These are phyloP conservation scores for Penicillium cataractarum DNA, from an alignment of 495 filamentous ascomycete genomes.

Conservation along the genomic window DNA sequence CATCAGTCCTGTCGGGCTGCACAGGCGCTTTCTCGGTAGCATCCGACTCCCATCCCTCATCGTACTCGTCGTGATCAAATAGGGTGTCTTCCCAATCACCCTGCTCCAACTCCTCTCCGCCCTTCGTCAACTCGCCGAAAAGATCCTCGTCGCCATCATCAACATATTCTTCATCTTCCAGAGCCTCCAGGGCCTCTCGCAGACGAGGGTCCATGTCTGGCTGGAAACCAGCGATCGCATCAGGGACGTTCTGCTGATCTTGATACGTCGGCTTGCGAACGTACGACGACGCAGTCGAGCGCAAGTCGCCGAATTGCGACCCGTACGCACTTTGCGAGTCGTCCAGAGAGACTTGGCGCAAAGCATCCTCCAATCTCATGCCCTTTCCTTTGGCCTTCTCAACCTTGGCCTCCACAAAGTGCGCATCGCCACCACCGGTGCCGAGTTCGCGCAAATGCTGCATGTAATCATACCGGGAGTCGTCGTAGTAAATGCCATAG, in stretches of 20 bases:
- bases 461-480: conserved; percentile 98
- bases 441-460: conserved; percentile 93
- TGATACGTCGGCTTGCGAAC: conserved; percentile 78
- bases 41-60: conserved; percentile 92
- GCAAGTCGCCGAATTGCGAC: conserved; percentile 40
- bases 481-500: conserved; percentile 86
- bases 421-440: conserved; percentile 59
- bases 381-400: conserved; percentile 61
- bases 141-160: conserved; percentile 81
- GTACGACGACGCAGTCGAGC: conserved; percentile 63
- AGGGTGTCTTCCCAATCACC: conserved; percentile 67
- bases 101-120: conserved; percentile 70
- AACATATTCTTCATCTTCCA: conserved; percentile 96
- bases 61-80: conserved; percentile 63
- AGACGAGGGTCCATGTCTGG: conserved; percentile 97
- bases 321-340: conserved; percentile 52
- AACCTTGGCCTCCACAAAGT: conserved; percentile 75
- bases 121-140: conserved; percentile 76
- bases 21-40: conserved; percentile 75
- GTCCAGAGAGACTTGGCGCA: conserved; percentile 66
- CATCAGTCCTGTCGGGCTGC: conserved; percentile 45
- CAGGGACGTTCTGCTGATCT: conserved; percentile 90
- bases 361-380: conserved; percentile 80
- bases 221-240: conserved; percentile 88
- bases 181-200: conserved; percentile 87